These are phyloP conservation scores for Kuraishia hungarica DNA, from an alignment of 805 yeast species.

Conservation along the genomic window DNA sequence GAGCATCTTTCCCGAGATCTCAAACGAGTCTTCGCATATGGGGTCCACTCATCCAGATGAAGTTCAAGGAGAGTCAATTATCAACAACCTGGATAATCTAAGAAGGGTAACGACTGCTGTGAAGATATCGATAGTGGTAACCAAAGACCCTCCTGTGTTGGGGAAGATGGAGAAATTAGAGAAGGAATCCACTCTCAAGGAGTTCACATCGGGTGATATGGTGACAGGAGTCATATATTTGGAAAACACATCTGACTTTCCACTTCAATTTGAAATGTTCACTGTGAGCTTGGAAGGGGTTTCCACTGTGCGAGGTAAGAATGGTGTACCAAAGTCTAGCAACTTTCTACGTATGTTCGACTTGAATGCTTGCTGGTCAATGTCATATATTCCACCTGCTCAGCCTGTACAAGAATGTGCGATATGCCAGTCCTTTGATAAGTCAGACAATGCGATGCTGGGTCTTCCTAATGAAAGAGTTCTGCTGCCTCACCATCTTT, in stretches of 20 bases:
- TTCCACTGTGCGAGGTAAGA: background rate
- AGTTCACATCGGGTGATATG: constrained; percentile 61
- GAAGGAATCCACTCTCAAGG: constrained; percentile 31
- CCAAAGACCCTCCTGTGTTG: constrained; percentile 29
- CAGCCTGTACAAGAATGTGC: constrained; percentile 46
- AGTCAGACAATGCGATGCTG: constrained; percentile 16
- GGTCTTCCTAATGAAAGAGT: constrained; percentile 38
- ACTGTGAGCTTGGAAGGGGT: constrained; percentile 49
- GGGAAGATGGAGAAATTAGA: constrained; percentile 8
- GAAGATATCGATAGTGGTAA: constrained; percentile 21
- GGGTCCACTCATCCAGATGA: background rate
- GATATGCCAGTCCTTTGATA: constrained; percentile 30
- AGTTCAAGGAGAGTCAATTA: constrained; percentile 3
- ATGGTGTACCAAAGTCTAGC: background rate
- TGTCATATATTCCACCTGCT: constrained; percentile 1
- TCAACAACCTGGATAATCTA: constrained; percentile 19
- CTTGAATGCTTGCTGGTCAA: constrained; percentile 5
- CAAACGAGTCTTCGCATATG: background rate
- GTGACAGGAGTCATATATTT: constrained; percentile 47
- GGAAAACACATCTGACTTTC: constrained; percentile 28
- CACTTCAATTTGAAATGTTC: constrained; percentile 55
- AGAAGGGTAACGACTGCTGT: constrained; percentile 17
- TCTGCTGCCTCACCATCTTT: constrained; percentile 35
- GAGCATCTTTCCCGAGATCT: background rate
- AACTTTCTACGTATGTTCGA: constrained; percentile 5